phyloP scores from a whole-genome alignment of 768 basidiomycete genomes.

The Glaciozyma antarctica region DNA sequence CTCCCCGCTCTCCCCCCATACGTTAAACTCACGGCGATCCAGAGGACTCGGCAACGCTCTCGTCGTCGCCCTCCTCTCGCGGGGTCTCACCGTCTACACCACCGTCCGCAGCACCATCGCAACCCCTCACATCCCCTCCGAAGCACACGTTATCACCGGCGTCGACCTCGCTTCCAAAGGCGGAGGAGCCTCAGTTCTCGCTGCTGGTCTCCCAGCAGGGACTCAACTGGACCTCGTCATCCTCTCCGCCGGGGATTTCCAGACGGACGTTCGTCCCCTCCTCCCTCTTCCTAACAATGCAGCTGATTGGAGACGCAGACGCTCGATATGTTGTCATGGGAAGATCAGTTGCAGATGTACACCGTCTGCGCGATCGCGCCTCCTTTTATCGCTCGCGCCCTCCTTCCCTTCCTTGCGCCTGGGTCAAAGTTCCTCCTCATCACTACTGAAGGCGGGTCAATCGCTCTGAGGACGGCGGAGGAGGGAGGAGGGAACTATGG shows the following conservation, averaged over 20 bases:
- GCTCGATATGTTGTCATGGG: neutral
- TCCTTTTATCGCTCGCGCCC: slow-evolving; percentile 42
- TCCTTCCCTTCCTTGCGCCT: too few relatives aligned
- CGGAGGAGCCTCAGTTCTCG: neutral
- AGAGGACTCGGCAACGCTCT: slow-evolving; percentile 46
- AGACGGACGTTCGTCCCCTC: neutral
- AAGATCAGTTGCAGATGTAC: slow-evolving; percentile 45
- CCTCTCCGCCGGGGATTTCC: neutral
- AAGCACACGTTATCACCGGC: neutral
- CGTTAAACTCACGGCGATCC: slow-evolving; percentile 25
- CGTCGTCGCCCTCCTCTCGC: slow-evolving; percentile 35
- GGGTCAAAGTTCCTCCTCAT: too few relatives aligned
- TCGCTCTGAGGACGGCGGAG: too few relatives aligned
- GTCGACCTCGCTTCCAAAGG: neutral
- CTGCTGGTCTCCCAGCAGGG: neutral
- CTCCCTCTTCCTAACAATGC: too few relatives aligned
- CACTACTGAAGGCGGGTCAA: too few relatives aligned
- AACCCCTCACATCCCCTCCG: neutral
- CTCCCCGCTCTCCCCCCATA: too few relatives aligned
- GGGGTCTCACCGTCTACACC: neutral
- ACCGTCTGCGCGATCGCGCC: slow-evolving; percentile 46
- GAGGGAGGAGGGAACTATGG: slow-evolving; percentile 49
- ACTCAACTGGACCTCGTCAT: neutral
- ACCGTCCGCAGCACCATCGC: neutral
- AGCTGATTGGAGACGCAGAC: neutral